Evolutionary conservation across 352 stramenopile species (phyloP).

Genomic region (Phytophthora cryptogea): DNA sequence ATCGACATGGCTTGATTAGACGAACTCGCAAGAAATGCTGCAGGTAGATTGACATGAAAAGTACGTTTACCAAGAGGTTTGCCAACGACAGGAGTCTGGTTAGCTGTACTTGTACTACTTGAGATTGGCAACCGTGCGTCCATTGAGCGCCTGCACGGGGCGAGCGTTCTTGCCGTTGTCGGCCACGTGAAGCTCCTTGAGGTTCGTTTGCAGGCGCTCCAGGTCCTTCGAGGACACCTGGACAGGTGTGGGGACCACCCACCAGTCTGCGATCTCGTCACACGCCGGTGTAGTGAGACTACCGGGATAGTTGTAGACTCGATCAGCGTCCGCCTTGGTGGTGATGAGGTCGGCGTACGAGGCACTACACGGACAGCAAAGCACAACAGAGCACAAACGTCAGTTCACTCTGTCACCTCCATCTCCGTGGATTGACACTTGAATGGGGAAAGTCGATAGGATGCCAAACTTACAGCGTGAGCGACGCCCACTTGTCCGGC

Average conservation of each 20-base stretch:
- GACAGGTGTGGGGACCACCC: constrained; percentile 48
- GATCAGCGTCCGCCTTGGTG: constrained; percentile 14
- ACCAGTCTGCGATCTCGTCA: constrained; percentile 60
- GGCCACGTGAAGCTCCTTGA: constrained; percentile 26
- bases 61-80: no score
- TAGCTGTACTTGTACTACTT: constrained; percentile 1
- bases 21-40: no score
- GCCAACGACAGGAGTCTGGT: no score
- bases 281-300: constrained; percentile 57
- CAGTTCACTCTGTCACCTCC: not conserved
- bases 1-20: no score
- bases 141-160: constrained; percentile 39
- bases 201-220: constrained; percentile 26
- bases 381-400: not conserved
- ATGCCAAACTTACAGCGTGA: constrained; percentile 29
- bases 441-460: not conserved
- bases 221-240: constrained; percentile 39
- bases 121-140: constrained; percentile 21
- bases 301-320: constrained; percentile 54
- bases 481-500: constrained; percentile 6
- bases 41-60: no score
- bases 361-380: constrained; percentile 7
- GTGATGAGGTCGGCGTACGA: constrained; percentile 30
- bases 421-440: not conserved
- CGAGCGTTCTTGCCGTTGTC: constrained; percentile 45